Percentiles rank a stretch among this genome's conserved stretches.
These are phyloP conservation scores for Tilletia setariae DNA, from an alignment of 1,284 basidiomycete species.

Conservation along the genomic window DNA sequence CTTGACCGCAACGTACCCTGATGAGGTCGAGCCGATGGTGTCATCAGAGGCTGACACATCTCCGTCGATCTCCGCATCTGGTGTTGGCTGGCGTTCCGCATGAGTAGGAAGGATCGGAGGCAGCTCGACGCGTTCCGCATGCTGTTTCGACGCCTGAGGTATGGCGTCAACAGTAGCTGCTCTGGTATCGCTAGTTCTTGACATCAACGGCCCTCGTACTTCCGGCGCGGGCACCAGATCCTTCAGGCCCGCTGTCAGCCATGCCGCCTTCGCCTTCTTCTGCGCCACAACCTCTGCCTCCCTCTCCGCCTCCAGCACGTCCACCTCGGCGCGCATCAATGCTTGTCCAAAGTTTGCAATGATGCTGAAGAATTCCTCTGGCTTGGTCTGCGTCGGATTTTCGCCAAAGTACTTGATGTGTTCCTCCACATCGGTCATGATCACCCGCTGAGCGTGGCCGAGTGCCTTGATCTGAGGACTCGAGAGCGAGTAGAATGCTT, in stretches of 20 bases:
- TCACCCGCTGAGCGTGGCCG: constrained; percentile 25
- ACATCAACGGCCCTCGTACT: not conserved
- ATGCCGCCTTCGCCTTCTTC: constrained; percentile 29
- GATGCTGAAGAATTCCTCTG: constrained; percentile 44
- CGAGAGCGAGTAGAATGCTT: constrained; percentile 25
- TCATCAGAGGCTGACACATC: not conserved
- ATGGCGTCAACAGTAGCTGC: not conserved
- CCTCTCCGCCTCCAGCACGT: constrained; percentile 39
- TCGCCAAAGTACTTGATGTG: constrained; percentile 39
- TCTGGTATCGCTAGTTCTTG: not conserved
- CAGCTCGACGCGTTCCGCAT: not conserved
- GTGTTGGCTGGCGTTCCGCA: not conserved
- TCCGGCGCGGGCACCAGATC: constrained; percentile 4
- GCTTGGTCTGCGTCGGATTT: constrained; percentile 34
- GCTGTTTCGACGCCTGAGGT: not conserved
- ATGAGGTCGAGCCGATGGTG: no score
- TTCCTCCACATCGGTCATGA: constrained; percentile 21
- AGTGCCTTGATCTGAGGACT: constrained; percentile 34
- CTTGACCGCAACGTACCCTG: no score
- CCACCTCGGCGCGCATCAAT: constrained; percentile 46
- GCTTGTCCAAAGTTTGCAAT: constrained; percentile 42
- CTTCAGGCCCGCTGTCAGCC: constrained; percentile 19
- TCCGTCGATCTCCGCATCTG: not conserved
- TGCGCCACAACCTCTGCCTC: constrained; percentile 35
- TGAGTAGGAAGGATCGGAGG: not conserved